These are phyloP conservation scores for Atkinsonella hypoxylon DNA, from an alignment of 2,329 filamentous ascomycete genomes.

Conservation along the genomic window DNA sequence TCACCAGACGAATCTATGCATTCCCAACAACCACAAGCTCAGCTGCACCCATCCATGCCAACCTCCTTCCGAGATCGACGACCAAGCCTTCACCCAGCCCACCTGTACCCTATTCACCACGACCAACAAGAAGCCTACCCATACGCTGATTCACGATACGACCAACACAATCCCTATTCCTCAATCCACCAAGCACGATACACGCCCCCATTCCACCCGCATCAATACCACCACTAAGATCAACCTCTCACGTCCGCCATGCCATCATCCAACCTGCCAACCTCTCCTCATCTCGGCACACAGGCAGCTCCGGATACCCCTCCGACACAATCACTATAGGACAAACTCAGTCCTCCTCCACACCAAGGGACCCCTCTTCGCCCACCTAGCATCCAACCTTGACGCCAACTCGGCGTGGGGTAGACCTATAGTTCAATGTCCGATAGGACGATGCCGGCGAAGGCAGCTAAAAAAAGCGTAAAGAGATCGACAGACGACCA, in stretches of 20 bases:
- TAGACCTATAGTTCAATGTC: constrained; percentile 50
- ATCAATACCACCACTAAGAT: too few species aligned
- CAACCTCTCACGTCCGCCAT: too few species aligned
- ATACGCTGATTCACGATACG: neutral
- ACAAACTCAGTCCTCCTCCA: neutral
- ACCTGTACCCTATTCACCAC: constrained; percentile 4
- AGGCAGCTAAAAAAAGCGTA: constrained; percentile 5
- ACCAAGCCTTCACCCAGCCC: constrained; percentile 8
- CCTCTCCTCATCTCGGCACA: constrained; percentile 25
- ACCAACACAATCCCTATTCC: constrained; percentile 9
- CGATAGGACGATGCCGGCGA: constrained; percentile 20
- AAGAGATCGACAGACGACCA: constrained; percentile 6
- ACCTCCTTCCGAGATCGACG: constrained; percentile 5
- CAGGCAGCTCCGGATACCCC: neutral
- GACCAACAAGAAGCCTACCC: constrained; percentile 5
- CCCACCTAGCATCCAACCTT: constrained; percentile 39
- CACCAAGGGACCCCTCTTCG: constrained; percentile 9
- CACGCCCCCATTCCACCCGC: constrained; percentile 5
- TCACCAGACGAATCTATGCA: neutral
- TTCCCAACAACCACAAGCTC: neutral
- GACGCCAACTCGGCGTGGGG: constrained; percentile 54
- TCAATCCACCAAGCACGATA: neutral
- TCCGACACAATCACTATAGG: constrained; percentile 3
- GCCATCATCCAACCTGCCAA: constrained; percentile 22
- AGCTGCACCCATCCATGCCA: constrained; percentile 5